Conservation (phyloP, 768 basidiomycete species). For the Mrakia gelida region DNA sequence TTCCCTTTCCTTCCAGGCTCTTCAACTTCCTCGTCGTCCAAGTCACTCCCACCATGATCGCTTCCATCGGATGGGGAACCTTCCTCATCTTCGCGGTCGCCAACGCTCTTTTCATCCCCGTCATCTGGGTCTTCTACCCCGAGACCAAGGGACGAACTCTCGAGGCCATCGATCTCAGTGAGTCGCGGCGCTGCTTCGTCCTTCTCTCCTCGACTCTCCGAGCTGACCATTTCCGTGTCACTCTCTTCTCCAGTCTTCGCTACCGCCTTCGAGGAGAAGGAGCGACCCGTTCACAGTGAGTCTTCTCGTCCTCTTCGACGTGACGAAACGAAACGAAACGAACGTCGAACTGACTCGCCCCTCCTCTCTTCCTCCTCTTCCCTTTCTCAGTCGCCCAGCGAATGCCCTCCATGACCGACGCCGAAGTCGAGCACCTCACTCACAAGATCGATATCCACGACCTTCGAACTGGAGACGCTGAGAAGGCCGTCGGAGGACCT, state of each 20-base stretch:
- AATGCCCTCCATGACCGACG: constrained; percentile 44
- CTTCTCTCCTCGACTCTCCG: too few relatives aligned
- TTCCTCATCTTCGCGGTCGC: constrained; percentile 46
- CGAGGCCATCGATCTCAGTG: constrained; percentile 47
- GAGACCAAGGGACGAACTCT: constrained; percentile 46
- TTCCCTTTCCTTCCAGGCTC: constrained; percentile 34
- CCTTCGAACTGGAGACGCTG: constrained; percentile 34
- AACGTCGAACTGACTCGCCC: not conserved
- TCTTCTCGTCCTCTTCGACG: too few relatives aligned
- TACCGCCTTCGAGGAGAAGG: constrained; percentile 43
- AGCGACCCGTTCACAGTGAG: constrained; percentile 42
- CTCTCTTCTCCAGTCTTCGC: constrained; percentile 41
- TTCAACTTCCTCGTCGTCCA: constrained; percentile 50
- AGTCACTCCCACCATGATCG: constrained; percentile 45
- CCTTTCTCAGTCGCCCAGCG: constrained; percentile 34
- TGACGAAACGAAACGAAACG: too few relatives aligned
- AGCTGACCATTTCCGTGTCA: too few relatives aligned
- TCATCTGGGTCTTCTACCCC: constrained; percentile 35
- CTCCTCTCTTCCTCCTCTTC: not conserved
- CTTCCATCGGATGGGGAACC: constrained; percentile 35
- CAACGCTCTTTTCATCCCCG: constrained; percentile 44
- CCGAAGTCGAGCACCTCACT: constrained; percentile 43
- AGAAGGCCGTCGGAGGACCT: constrained; percentile 23
- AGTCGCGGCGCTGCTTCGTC: too few relatives aligned
- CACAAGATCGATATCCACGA: constrained; percentile 45